A percentile compares a stretch with the other conserved stretches of the same genome.
phyloP scores from a whole-genome alignment of 306 rosid genomes.

The Pterocarpus macrocarpus region DNA sequence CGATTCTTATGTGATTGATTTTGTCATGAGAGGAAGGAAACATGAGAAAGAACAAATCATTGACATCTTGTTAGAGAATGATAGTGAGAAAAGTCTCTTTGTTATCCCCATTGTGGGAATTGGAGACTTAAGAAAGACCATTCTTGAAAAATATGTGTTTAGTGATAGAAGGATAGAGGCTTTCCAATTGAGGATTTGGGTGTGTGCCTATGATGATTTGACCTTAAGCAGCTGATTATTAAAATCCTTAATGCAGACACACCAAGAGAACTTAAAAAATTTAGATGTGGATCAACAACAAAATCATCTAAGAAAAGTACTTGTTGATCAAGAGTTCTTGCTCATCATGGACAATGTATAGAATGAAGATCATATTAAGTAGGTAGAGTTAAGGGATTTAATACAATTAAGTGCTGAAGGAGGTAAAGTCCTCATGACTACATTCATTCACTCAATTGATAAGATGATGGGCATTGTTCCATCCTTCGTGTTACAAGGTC shows the following conservation, averaged over 20 bases:
- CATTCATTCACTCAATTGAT: background rate
- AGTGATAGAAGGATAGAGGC: background rate
- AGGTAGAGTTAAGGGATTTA: background rate
- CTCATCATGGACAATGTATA: background rate
- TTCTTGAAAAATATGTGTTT: background rate
- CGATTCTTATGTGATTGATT: background rate
- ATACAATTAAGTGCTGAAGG: background rate
- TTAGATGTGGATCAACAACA: background rate
- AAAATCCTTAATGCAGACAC: background rate
- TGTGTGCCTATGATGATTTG: constrained; percentile 3
- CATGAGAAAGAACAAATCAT: constrained; percentile 11
- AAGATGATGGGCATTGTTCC: background rate
- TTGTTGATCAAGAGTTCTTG: background rate
- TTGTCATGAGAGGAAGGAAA: background rate
- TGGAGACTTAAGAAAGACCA: background rate
- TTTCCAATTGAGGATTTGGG: background rate
- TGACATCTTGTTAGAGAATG: background rate
- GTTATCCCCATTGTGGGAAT: constrained; percentile 11
- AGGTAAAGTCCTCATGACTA: background rate
- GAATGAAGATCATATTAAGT: background rate
- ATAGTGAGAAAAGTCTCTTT: background rate
- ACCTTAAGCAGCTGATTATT: background rate
- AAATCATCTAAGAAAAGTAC: background rate
- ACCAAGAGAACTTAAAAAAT: background rate
- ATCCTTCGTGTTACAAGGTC: background rate